Evolutionary conservation across 139 green algal genomes (phyloP).

Genomic region (Spirogloea muscicola): DNA sequence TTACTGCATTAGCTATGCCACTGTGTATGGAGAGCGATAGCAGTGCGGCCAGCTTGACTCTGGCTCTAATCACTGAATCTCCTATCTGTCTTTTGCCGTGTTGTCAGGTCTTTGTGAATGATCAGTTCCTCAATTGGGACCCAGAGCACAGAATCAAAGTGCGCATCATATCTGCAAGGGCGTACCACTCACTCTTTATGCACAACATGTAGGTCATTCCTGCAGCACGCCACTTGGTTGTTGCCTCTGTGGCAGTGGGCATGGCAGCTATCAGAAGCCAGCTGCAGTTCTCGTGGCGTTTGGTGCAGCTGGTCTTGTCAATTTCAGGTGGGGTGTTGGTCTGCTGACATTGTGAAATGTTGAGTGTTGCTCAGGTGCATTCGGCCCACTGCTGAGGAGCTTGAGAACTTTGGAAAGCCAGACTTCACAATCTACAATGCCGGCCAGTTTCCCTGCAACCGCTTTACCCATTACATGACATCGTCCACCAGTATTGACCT

Average conservation of each 20-base stretch:
- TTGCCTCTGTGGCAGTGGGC: background rate
- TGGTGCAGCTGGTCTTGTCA: too few species aligned
- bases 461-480: conserved; percentile 82
- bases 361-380: conserved; percentile 57
- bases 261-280: background rate
- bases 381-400: conserved; percentile 65
- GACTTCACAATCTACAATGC: conserved; percentile 96
- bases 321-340: too few species aligned
- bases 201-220: conserved; percentile 89
- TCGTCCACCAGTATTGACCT: conserved; percentile 81
- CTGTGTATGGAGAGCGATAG: background rate
- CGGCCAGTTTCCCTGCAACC: conserved; percentile 79
- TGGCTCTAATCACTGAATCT: background rate
- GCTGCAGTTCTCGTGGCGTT: too few species aligned
- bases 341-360: background rate
- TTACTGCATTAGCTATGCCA: background rate
- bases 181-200: conserved; percentile 96
- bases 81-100: background rate
- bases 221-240: background rate
- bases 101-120: conserved; percentile 30
- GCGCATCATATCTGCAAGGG: conserved; percentile 65
- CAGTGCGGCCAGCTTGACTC: background rate
- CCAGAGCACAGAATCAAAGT: conserved; percentile 39
- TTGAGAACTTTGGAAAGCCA: conserved; percentile 67
- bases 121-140: conserved; percentile 45